Evolutionary conservation across 306 rosid species (phyloP), one percentile per base, ranked within the genome.

Genomic region (Abrus precatorius): DNA sequence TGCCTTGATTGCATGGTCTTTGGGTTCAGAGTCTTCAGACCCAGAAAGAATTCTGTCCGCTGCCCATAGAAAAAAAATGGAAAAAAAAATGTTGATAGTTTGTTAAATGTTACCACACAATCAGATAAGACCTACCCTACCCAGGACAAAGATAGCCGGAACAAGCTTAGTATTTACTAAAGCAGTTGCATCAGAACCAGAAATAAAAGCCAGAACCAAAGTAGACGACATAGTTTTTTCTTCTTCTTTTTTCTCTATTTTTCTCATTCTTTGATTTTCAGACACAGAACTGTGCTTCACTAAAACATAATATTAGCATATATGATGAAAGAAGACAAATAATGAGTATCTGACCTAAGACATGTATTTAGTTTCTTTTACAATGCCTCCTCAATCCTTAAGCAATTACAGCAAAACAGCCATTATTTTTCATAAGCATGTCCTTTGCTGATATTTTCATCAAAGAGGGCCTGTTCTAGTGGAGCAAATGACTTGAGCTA

Each of bases 21-120:
- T 77, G 40, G 70, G 70, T 76, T 81, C 84, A 47, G 54, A 57
- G 43, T 74, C 85, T 76, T 81, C 84, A 47, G 54, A 57, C 48
- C 76, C 85, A 45, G 80, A 59, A 71, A 70, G 80, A 27, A 69
- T 78, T 53, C 77, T 76, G 44, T 85, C 85, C 7, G 78, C 93
- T 88, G 88, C 88, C 81, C 45, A 50, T 20, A 7, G 10, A 9
- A 11, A 49, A 47, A 50, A 36, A 41, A 70, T 8, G 10, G 6
- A 11, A 49, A 47, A 50, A 36, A 41, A 70, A 43, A 14, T 6
- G 44, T 72, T 5, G 14, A 7, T 45, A 12, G 43, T 50, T 53
- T 49, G 62, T 48, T 60, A 79, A 40, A 64, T 71, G 52, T 11
- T 6, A 59, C 9, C 52, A 72, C 62, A 52, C 60, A 10, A 56